Base-by-base conservation (phyloP, 2,329 filamentous ascomycete species). In the Hirsutella minnesotensis region DNA sequence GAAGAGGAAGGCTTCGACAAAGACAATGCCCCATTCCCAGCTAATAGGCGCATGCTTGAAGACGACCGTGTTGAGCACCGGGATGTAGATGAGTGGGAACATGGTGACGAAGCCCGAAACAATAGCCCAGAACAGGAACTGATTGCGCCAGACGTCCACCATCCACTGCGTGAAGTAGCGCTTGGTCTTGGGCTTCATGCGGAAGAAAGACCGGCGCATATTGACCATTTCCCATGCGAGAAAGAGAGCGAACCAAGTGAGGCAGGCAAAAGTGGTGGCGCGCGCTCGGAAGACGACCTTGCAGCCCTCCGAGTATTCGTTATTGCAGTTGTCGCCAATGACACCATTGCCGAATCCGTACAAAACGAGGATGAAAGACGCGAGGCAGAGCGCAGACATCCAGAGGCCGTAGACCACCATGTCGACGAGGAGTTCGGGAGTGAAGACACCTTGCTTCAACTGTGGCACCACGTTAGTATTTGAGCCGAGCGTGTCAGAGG, bases 201-300 rank as follows among this genome's bases (percentile, higher is more conserved):
- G 71, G 70, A 86, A 86, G 64, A 86, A 83, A 5, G 74, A 79
- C 40, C 79, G 73, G 21, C 82, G 76, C 65, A 83, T 72, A 48
- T 83, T 70, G 46, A 85, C 68, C 72, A 85, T 81, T 54, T 86
- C 81, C 83, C 82, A 86, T 0, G 82, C 83, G 9, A 85, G 70
- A 65, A 86, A 83, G 20, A 86, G 70, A 0, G 81, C 79, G 45
- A 79, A 81, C 81, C 81, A 86, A 1, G 82, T 86, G 43, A 86
- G 65, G 48, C 75, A 81, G 16, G 79, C 79, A 56, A 86, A 86
- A 5, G 77, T 81, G 1, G 82, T 84, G 0, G 80, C 79, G 7
- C 83, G 78, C 1, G 81, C 82, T 15, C 78, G 76, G 68, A 80
- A 84, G 5, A 83, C 76, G 0, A 71, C 68, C 34, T 74, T 68